phyloP scores from a whole-genome alignment of 2,329 filamentous ascomycete species.

The Westerdykella ornata region DNA sequence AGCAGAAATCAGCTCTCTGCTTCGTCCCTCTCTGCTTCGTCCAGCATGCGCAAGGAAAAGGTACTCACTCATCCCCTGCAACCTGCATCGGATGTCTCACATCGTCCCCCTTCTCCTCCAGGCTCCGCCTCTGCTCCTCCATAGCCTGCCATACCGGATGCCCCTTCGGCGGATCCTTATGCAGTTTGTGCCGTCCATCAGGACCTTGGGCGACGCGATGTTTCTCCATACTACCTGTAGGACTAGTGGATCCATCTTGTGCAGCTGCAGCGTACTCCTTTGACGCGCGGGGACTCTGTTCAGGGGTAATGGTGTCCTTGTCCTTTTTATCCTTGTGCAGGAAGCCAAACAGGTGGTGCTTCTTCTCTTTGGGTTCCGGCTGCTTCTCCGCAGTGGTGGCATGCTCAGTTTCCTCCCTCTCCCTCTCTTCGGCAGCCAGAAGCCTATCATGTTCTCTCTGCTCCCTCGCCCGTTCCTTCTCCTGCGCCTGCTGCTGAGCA shows the following conservation, averaged over 20 bases:
- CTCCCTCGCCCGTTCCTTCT: conserved; percentile 20
- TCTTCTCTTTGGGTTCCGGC: conserved; percentile 31
- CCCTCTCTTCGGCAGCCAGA: conserved; percentile 19
- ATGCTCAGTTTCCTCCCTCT: conserved; percentile 9
- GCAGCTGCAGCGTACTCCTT: conserved; percentile 21
- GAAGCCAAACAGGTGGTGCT: conserved; percentile 36
- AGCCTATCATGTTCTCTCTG: conserved; percentile 11
- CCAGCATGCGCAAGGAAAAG: too few relatives aligned
- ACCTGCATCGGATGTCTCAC: background rate
- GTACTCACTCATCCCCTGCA: conserved; percentile 1
- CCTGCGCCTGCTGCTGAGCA: conserved; percentile 10
- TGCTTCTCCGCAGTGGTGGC: conserved; percentile 9
- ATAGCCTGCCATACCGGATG: conserved; percentile 28
- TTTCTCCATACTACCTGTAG: conserved; percentile 11
- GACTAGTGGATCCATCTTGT: conserved; percentile 15
- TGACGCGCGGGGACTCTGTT: conserved; percentile 17
- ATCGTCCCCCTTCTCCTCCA: conserved; percentile 7
- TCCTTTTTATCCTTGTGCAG: conserved; percentile 40
- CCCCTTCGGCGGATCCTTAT: conserved; percentile 39
- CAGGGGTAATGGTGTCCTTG: conserved; percentile 18
- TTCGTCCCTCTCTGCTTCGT: too few relatives aligned
- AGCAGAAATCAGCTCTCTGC: background rate
- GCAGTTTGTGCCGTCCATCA: conserved; percentile 33
- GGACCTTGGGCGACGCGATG: conserved; percentile 1
- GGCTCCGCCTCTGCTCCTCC: conserved; percentile 12